A percentile compares a stretch with the other conserved stretches of the same genome.
Evolutionary conservation across 139 green algal genomes (phyloP).

Genomic region (Coccomyxa sp.): DNA sequence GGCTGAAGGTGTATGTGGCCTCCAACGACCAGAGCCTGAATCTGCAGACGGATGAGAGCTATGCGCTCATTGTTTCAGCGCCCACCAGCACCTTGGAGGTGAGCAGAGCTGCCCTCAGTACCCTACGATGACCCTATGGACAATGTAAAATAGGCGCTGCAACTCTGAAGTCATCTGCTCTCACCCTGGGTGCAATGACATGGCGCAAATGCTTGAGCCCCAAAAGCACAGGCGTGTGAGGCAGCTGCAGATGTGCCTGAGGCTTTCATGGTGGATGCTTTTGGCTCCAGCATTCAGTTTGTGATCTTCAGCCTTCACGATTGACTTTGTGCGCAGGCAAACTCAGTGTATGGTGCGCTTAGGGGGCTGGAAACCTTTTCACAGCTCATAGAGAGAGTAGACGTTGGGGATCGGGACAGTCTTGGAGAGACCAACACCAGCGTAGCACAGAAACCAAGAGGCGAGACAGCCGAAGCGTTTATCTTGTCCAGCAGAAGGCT

Average conservation of each 20-base stretch:
- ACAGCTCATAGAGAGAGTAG: constrained; percentile 38
- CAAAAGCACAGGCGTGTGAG: no score
- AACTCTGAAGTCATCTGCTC: background rate
- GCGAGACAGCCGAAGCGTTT: no score
- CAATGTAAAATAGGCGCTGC: background rate
- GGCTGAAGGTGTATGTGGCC: constrained; percentile 33
- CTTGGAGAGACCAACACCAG: background rate
- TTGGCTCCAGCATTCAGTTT: no score
- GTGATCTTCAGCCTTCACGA: no score
- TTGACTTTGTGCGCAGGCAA: no score
- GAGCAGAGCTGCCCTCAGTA: background rate
- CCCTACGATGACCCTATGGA: background rate
- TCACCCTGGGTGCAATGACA: background rate
- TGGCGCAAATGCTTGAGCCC: no score
- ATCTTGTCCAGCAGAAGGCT: background rate
- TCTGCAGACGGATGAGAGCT: constrained; percentile 41
- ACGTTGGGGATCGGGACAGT: background rate
- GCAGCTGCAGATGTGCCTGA: no score
- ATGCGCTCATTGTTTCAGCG: constrained; percentile 28
- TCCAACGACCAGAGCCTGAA: constrained; percentile 38
- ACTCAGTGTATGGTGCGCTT: constrained; percentile 45
- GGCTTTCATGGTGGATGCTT: no score
- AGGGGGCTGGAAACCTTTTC: constrained; percentile 48
- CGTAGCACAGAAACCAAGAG: no score
- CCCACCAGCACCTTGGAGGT: background rate